A percentile compares a stretch with the other conserved stretches of the same genome.
Evolutionary conservation across 2,329 filamentous ascomycete species (phyloP).

Genomic region (Colletotrichum falcatum): DNA sequence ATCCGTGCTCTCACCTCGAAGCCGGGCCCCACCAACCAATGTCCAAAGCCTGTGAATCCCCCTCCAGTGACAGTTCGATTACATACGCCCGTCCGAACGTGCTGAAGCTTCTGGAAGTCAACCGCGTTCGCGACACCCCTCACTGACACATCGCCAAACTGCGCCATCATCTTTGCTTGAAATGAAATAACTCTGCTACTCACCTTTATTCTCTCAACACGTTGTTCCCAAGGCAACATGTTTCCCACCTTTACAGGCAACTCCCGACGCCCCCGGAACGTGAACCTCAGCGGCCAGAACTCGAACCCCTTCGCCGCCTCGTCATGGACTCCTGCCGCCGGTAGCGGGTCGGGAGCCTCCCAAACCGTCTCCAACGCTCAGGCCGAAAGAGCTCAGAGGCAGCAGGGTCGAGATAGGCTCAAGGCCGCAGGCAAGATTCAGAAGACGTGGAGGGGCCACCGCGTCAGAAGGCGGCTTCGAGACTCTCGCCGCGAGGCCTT

Average conservation of each 20-base stretch:
- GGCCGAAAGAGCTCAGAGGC: slow-evolving; percentile 83
- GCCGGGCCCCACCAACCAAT: slow-evolving; percentile 23
- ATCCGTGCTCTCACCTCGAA: not conserved
- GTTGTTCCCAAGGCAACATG: slow-evolving; percentile 65
- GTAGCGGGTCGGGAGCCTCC: slow-evolving; percentile 69
- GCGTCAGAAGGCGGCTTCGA: slow-evolving; percentile 68
- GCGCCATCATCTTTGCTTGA: slow-evolving; percentile 1
- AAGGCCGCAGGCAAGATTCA: slow-evolving; percentile 82
- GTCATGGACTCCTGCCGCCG: slow-evolving; percentile 66
- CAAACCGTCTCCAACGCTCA: slow-evolving; percentile 87
- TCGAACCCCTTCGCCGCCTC: slow-evolving; percentile 82
- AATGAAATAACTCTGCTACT: slow-evolving; percentile 21
- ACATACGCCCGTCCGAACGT: slow-evolving; percentile 39
- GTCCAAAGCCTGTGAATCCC: slow-evolving; percentile 30
- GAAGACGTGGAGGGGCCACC: slow-evolving; percentile 84
- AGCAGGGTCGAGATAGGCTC: slow-evolving; percentile 82
- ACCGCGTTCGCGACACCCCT: slow-evolving; percentile 26
- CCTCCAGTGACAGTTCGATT: slow-evolving; percentile 37
- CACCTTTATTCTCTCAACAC: slow-evolving; percentile 2
- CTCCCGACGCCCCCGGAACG: slow-evolving; percentile 86
- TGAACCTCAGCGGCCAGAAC: slow-evolving; percentile 90
- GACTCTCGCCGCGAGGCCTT: slow-evolving; percentile 69
- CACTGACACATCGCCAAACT: not conserved
- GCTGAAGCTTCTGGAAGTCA: slow-evolving; percentile 40
- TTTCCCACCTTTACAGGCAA: slow-evolving; percentile 92